Conservation (phyloP, 495 filamentous ascomycete genomes). For the Hyaloscypha bicolor region DNA sequence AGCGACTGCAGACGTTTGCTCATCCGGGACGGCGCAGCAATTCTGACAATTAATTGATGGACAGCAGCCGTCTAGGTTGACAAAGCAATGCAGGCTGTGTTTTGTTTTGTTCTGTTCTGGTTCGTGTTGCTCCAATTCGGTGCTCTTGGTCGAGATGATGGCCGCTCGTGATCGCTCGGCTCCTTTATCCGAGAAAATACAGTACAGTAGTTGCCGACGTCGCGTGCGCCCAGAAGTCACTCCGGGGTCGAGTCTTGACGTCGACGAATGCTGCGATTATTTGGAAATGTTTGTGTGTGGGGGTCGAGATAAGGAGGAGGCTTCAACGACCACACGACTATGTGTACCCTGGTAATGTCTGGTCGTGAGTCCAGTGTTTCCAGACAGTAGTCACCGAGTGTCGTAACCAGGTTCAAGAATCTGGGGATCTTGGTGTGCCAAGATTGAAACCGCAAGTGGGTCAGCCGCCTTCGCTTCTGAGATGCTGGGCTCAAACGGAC, state of each 20-base stretch:
- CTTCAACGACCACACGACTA: neutral
- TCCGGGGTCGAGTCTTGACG: neutral
- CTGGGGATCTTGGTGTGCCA: conserved; percentile 7
- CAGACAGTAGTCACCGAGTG: neutral
- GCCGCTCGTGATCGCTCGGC: neutral
- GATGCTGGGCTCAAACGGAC: neutral
- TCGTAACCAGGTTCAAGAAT: neutral
- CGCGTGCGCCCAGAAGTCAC: neutral
- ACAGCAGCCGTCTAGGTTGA: neutral
- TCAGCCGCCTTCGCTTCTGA: neutral
- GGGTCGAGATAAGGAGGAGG: neutral
- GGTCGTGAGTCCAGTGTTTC: neutral
- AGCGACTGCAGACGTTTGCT: neutral
- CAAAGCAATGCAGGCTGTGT: neutral
- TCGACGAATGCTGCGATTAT: neutral
- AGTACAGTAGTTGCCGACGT: neutral
- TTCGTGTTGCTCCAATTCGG: neutral
- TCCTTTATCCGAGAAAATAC: neutral
- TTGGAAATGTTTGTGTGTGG: neutral
- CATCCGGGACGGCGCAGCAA: neutral
- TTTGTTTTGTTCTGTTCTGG: neutral
- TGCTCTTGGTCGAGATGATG: neutral
- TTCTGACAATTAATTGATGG: neutral
- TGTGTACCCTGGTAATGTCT: neutral
- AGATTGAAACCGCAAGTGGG: neutral